Evolutionary conservation across 176 grass and related monocot genomes (phyloP).

Genomic region (Triticum aestivum): IWGSC_CS_RefSeq_v2.1 NC_057798.1:653177907-653178406

Average conservation of each 20-base stretch:
- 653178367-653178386: slow-evolving; percentile 13
- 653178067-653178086: slow-evolving; percentile 21
- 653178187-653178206: not conserved
- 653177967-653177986: slow-evolving; percentile 16
- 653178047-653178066: slow-evolving; percentile 4
- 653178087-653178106: slow-evolving; percentile 12
- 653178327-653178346: not conserved
- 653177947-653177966: slow-evolving; percentile 10
- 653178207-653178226: slow-evolving; percentile 5
- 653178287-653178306: slow-evolving; percentile 13
- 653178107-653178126: slow-evolving; percentile 26
- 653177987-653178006: slow-evolving; percentile 11
- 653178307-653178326: slow-evolving; percentile 26
- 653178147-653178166: not conserved
- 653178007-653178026: slow-evolving; percentile 7
- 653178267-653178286: slow-evolving; percentile 14
- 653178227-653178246: not conserved
- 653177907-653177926: slow-evolving; percentile 4
- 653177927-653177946: not conserved
- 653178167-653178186: slow-evolving; percentile 3
- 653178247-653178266: not conserved
- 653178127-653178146: slow-evolving; percentile 13
- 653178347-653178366: slow-evolving; percentile 16
- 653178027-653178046: slow-evolving; percentile 31
- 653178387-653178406: slow-evolving; percentile 2